Evolutionary conservation across 2,329 filamentous ascomycete genomes (phyloP), one percentile per base, ranked within the genome.

Genomic region (Pseudogymnoascus verrucosus): DNA sequence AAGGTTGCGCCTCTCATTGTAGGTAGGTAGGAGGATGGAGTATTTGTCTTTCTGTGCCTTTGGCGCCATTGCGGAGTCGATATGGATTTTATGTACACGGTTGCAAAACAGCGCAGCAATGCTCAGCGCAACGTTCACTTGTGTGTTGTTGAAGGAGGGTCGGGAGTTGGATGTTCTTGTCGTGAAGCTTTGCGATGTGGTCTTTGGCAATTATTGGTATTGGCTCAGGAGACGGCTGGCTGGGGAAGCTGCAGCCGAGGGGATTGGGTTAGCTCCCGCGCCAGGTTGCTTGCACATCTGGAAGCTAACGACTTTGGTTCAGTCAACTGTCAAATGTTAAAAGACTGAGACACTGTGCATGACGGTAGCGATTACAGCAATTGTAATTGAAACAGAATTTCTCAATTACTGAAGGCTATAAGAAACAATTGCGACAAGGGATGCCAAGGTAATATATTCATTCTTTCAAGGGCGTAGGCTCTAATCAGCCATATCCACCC

Each of bases 1-100:
- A 69, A 99, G 86, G 80, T 99, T 99, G 77, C 87, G 88, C 75
- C 95, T 91, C 84, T 99, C 95, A 77, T 99, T 98, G 86, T 96
- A 99, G 67, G 95, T 99, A 64, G 95, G 95, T 68, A 99, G 86
- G 74, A 99, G 93, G 75, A 99, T 89, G 69, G 93, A 96, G 84
- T 97, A 99, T 79, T 93, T 96, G 83, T 95, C 82, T 69, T 82
- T 79, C 51, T 57, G 51, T 57, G 28, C 28, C 16, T 57, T 57
- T 19, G 51, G 51, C 28, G 51, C 51, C 51, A 57, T 57, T 57
- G 51, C 28, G 51, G 28, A 57, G n/a, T 57, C 28, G 51, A 34
- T 57, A 57, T 57, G 51, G 3, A 16, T 57, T 34, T 57, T 34
- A 3, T 34, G 28, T 57, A 57, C 51, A 34, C 28, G 51, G 5